Percentiles rank a stretch among this genome's conserved stretches.
These are phyloP conservation scores for Cordyceps javanica DNA, from an alignment of 2,329 filamentous ascomycete species.

Conservation along the genomic window DNA sequence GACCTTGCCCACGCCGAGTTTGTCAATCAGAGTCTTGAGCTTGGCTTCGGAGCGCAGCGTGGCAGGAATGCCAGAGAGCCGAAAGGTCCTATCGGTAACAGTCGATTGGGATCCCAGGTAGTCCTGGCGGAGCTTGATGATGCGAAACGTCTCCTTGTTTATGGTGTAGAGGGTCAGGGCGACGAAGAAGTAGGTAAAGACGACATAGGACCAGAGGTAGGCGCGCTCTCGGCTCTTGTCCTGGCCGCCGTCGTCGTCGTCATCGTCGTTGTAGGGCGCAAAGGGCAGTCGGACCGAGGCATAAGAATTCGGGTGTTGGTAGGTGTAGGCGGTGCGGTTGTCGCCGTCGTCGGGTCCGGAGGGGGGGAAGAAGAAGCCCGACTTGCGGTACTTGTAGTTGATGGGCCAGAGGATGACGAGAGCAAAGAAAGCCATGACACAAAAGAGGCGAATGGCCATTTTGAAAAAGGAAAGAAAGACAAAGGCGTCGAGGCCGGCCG, in stretches of 20 bases:
- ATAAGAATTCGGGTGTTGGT: conserved; percentile 10
- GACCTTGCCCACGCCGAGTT: conserved; percentile 81
- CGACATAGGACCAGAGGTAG: conserved; percentile 87
- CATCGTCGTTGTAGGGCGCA: neutral
- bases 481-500: conserved; percentile 89
- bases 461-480: conserved; percentile 96
- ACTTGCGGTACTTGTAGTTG: conserved; percentile 56
- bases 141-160: conserved; percentile 72
- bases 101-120: conserved; percentile 92
- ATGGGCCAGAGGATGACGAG: conserved; percentile 77
- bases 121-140: conserved; percentile 80
- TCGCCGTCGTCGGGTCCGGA: neutral
- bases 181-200: conserved; percentile 94
- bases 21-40: conserved; percentile 82
- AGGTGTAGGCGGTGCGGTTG: conserved; percentile 3
- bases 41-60: conserved; percentile 74
- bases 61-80: conserved; percentile 77
- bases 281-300: conserved; percentile 15
- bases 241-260: conserved; percentile 16
- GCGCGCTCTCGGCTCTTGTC: conserved; percentile 27
- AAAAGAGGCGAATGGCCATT: conserved; percentile 81
- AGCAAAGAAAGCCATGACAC: conserved; percentile 74
- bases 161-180: conserved; percentile 76
- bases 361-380: conserved; percentile 1
- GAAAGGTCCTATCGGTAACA: conserved; percentile 91